Evolutionary conservation across 1,284 basidiomycete genomes (phyloP), one percentile per base, ranked within the genome.

Genomic region (Ceratobasidium papillatum): DNA sequence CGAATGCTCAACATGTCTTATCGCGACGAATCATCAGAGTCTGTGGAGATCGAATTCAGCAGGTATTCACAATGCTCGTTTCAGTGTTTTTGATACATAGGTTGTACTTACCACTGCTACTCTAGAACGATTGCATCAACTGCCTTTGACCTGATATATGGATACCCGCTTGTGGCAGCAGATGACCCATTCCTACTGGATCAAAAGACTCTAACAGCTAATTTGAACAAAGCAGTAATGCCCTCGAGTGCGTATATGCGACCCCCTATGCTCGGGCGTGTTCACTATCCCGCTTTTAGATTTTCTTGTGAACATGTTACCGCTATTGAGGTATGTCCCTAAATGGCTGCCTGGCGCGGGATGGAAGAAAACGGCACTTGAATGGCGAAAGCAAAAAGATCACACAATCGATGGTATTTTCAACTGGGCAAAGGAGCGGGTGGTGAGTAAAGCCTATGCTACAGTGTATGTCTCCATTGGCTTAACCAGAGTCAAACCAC

Each of bases 91-190:
- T n/a, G n/a, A n/a, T n/a, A n/a, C n/a, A 25, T 66, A 8, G 11
- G 17, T 22, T 43, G 7, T 17, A 19, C 5, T 19, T 27, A 25
- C 11, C 30, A 2, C 19, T 12, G 30, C 17, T 56, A 34, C 7
- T 11, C n/a, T n/a, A 68, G 65, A 27, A 43, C 65, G 41, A 54
- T 68, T n/a, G 65, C 65, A 7, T n/a, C 51, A 12, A 68, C 65
- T 8, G 11, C 52, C 9, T 41, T 56, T 9, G 36, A 56, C 19
- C 22, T 38, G 25, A 30, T 68, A 3, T 68, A 68, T 14, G 65
- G 65, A n/a, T 68, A 68, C 25, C 34, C 22, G 1, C 51, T 68
- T 7, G 34, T 41, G 27, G n/a, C 8, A 8, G 36, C 30, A 0
- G 27, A 68, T 11, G 65, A 68, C 27, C 65, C 65, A 8, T 68